Base-by-base conservation (phyloP, 2,329 filamentous ascomycete species). In the Penicillium italicum region DNA sequence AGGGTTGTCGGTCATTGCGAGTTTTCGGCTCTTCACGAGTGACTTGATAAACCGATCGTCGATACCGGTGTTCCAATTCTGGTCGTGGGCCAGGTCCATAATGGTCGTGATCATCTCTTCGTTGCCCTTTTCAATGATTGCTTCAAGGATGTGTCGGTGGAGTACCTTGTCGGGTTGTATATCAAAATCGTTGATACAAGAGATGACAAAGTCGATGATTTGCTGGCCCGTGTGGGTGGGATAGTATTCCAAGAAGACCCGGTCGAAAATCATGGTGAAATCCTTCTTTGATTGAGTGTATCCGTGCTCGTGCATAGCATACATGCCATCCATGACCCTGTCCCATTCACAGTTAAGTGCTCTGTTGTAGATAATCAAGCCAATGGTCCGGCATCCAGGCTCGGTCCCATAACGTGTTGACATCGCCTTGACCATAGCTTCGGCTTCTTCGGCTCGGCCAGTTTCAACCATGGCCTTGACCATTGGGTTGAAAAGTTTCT, bases 231-330 rank as follows among this genome's bases (percentile, higher is more conserved):
- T 63, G 53, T 76, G 72, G 24, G 65, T 66, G 6, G 72, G 65
- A 66, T 72, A 76, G 47, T 70, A 76, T 58, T 76, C 74, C 34
- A 76, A 59, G 41, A 76, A 75, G 41, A 76, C 67, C 24, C 72
- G 72, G 51, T 76, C 72, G 45, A 76, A 76, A 22, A 68, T 62
- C 5, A 63, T 63, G 2, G 61, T 47, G 41, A 76, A 76, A 44
- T 69, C 64, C 7, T 50, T 58, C 50, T 65, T 61, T 16, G 63
- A 61, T 6, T 56, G 59, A 12, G 72, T 71, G 31, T 73, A 55
- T 5, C 67, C 67, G 8, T 69, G 65, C 9, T 66, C 59, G 43
- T 75, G 70, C 65, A 77, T 73, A 42, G 71, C 68, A 40, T 69
- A 56, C 45, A 78, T 56, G n/a, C 68, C 71, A n/a, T 56, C 58